phyloP scores from a whole-genome alignment of 2,329 filamentous ascomycete genomes.

The Aspergillus novoparasiticus region DNA sequence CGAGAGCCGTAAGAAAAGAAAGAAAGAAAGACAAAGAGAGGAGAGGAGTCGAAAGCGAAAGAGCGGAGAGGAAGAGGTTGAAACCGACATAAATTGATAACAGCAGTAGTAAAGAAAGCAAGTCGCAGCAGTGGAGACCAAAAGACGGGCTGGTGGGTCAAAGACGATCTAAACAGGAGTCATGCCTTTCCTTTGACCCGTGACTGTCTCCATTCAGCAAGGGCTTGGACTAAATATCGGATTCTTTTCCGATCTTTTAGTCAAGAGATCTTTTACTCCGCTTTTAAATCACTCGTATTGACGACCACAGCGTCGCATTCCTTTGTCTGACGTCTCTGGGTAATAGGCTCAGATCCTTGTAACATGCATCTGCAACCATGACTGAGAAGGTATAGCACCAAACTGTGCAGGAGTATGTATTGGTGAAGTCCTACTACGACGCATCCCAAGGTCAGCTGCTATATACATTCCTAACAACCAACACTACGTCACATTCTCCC shows the following conservation, averaged over 20 bases:
- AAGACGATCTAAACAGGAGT: neutral
- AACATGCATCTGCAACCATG: neutral
- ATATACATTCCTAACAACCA: neutral
- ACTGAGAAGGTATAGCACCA: neutral
- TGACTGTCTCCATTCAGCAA: neutral
- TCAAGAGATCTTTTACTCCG: neutral
- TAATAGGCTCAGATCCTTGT: neutral
- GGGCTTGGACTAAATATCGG: neutral
- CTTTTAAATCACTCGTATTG: neutral
- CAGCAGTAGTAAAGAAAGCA: neutral
- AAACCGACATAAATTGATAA: neutral
- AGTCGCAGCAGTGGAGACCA: neutral
- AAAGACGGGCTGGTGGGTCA: neutral
- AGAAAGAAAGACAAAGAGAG: constrained; percentile 2
- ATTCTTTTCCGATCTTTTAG: neutral
- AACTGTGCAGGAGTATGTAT: neutral
- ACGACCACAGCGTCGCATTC: too few species aligned
- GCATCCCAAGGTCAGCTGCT: neutral
- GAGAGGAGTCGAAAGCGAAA: neutral
- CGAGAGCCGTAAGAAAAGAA: neutral
- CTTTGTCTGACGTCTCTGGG: neutral
- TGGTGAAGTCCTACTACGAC: neutral
- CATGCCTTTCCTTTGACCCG: neutral
- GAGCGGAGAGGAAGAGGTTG: neutral
- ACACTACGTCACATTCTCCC: neutral